Evolutionary conservation across 73 alveolate species (phyloP), one percentile per base, ranked within the genome.

Genomic region (Paramecium tetraurelia): DNA sequence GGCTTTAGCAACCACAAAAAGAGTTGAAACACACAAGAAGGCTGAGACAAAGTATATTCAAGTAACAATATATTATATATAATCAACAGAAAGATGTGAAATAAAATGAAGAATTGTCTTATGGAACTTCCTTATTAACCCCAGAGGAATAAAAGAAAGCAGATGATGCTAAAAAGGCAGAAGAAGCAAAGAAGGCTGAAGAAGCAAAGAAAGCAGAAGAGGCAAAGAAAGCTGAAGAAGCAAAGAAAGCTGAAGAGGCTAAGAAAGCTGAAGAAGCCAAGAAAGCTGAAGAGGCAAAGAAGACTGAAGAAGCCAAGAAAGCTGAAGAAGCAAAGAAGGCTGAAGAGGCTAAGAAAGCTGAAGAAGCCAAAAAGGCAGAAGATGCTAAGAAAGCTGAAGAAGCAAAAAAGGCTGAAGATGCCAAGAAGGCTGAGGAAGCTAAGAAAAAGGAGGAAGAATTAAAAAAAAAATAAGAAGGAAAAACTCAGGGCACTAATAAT

Each of bases 171-270:
- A 53, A 53, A 18, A 53, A 53, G 3, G 69, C 69, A 18, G 69
- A 53, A 53, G 69, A 53, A 53, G 69, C 69, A 7, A 53, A 53
- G 14, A 53, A 53, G 31, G 69, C 69, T 1, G 69, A 53, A 18
- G 69, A 53, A 9, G 69, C 69, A 18, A 53, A 53, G 31, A 53
- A 53, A 3, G 69, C 69, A 5, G 69, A 53, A 53, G 69, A 53
- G 8, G 69, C 69, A 0, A 53, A 53, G 35, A 53, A 53, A 10
- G 87, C 63, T 11, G 87, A 72, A 41, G 87, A 72, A 18, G 87
- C 87, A 36, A 72, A 72, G 12, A 29, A 63, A 27, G 84, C 21
- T 22, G 68, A 72, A 41, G 87, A 72, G n/a, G 87, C 87, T 36
- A 72, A 72, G 31, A 29, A 29, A 35, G 87, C 87, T 31, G 87